phyloP scores from a whole-genome alignment of 768 basidiomycete genomes.

The Trichaptum fuscoviolaceum region DNA sequence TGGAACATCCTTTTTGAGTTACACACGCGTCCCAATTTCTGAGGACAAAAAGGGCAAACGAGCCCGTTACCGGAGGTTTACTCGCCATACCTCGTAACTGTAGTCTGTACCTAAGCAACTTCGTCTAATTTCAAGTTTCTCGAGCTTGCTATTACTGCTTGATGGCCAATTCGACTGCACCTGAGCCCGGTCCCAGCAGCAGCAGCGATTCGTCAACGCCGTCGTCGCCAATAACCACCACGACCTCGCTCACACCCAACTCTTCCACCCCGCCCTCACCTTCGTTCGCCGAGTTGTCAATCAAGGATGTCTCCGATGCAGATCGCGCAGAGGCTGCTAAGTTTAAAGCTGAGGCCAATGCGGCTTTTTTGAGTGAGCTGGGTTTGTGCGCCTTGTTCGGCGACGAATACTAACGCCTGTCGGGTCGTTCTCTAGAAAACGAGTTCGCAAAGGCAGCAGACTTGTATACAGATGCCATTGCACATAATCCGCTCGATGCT shows the following conservation, averaged over 20 bases:
- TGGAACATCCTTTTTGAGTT: neutral
- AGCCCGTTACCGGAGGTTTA: neutral
- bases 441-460: conserved; percentile 72
- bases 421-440: conserved; percentile 41
- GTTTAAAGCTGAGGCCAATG: conserved; percentile 85
- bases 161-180: neutral
- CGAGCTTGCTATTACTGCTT: neutral
- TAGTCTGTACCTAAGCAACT: neutral
- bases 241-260: conserved; percentile 31
- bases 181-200: conserved; percentile 1
- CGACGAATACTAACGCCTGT: conserved; percentile 9
- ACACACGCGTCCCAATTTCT: neutral
- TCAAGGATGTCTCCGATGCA: conserved; percentile 62
- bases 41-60: neutral
- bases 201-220: conserved; percentile 3
- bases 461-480: conserved; percentile 81
- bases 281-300: conserved; percentile 42
- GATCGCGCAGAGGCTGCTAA: conserved; percentile 62
- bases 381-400: neutral
- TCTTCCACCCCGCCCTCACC: conserved; percentile 58
- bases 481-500: conserved; percentile 81
- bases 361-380: conserved; percentile 67
- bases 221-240: conserved; percentile 1
- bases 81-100: neutral
- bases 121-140: neutral